Evolutionary conservation across 2,329 filamentous ascomycete genomes (phyloP).

Genomic region (Acarospora socialis): DNA sequence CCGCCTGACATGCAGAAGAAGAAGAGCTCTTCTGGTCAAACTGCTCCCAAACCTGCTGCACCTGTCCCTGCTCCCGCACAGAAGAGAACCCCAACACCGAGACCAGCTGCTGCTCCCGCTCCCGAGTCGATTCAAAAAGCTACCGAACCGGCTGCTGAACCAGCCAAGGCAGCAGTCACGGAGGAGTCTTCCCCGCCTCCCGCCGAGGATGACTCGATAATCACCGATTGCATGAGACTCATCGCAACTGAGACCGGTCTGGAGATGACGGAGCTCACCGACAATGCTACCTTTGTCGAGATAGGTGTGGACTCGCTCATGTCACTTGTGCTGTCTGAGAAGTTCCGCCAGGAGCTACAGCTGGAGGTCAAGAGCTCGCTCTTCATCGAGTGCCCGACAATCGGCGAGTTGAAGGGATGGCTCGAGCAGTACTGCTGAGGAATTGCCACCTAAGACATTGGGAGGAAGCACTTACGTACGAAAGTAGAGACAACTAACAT

Average conservation of each 20-base stretch:
- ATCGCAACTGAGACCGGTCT: conserved; percentile 4
- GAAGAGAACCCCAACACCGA: neutral
- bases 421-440: too few species aligned
- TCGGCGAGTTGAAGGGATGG: conserved; percentile 4
- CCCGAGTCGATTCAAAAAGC: neutral
- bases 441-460: too few species aligned
- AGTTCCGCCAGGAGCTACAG: neutral
- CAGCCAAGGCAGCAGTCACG: neutral
- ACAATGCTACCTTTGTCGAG: conserved; percentile 2
- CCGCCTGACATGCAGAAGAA: conserved; percentile 21
- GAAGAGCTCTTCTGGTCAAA: too few species aligned
- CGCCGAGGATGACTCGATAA: neutral
- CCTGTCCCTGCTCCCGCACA: neutral
- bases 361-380: conserved; percentile 3
- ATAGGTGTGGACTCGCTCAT: conserved; percentile 5
- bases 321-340: conserved; percentile 4
- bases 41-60: too few species aligned
- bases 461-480: too few species aligned
- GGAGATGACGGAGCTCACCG: conserved; percentile 1
- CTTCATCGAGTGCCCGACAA: conserved; percentile 4
- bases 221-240: neutral
- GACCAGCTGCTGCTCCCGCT: neutral
- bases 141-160: neutral
- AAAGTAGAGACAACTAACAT: too few species aligned
- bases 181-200: neutral